phyloP scores from a whole-genome alignment of 2,329 filamentous ascomycete genomes.

The Claviceps sp. region DNA sequence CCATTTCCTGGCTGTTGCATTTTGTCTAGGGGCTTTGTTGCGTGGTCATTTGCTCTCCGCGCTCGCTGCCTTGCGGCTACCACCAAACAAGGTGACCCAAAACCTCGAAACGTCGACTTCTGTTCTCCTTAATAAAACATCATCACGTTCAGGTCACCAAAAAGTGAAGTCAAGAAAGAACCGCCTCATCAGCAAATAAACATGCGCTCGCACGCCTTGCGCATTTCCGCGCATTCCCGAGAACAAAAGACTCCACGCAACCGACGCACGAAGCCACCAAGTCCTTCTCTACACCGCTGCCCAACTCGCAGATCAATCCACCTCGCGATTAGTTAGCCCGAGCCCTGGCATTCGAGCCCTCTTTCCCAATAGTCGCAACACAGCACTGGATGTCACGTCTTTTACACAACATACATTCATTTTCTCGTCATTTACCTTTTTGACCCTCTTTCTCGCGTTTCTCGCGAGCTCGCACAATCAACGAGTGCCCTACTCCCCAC shows the following conservation, averaged over 20 bases:
- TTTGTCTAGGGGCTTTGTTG: background rate
- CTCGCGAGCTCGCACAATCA: background rate
- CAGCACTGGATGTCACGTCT: background rate
- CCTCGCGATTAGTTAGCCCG: background rate
- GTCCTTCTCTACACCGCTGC: background rate
- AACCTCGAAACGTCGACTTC: too few relatives aligned
- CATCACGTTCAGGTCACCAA: background rate
- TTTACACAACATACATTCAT: background rate
- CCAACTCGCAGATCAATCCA: background rate
- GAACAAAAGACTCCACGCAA: background rate
- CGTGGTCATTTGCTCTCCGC: background rate
- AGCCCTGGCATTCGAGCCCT: background rate
- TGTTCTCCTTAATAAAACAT: too few relatives aligned
- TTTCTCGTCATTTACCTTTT: background rate
- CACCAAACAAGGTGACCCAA: too few relatives aligned
- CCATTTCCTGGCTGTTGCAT: too few relatives aligned
- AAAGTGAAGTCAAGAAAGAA: background rate
- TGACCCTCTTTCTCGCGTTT: background rate
- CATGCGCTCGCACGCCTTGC: background rate
- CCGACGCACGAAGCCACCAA: background rate
- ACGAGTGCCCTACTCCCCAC: background rate
- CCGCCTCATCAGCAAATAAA: background rate
- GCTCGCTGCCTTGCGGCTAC: too few relatives aligned
- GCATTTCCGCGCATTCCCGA: background rate
- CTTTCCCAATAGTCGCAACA: background rate